These are phyloP conservation scores for Rutstroemia sp. DNA, from an alignment of 2,329 filamentous ascomycete species.

Conservation along the genomic window DNA sequence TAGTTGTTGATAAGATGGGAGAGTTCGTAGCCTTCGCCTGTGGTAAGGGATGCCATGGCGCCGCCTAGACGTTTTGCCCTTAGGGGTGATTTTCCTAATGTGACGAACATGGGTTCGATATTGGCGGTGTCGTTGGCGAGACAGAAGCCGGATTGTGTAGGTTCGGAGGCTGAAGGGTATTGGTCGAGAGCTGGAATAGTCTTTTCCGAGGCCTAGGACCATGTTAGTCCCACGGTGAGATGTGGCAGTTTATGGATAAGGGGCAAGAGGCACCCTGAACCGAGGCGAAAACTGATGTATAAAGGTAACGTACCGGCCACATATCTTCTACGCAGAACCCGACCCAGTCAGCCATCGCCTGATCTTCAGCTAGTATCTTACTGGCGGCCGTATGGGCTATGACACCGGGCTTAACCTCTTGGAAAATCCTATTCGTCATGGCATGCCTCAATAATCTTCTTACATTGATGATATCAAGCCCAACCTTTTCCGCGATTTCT, in stretches of 20 bases:
- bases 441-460: slow-evolving; percentile 46
- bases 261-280: too few species aligned
- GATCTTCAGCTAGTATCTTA: slow-evolving; percentile 41
- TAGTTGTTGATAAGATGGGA: slow-evolving; percentile 46
- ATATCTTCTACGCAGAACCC: slow-evolving; percentile 48
- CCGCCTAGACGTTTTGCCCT: slow-evolving; percentile 44
- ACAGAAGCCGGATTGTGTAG: slow-evolving; percentile 44
- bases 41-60: slow-evolving; percentile 48
- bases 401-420: slow-evolving; percentile 41
- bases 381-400: slow-evolving; percentile 51
- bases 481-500: slow-evolving; percentile 39
- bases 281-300: background rate
- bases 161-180: slow-evolving; percentile 41
- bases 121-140: slow-evolving; percentile 43
- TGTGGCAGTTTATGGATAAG: background rate
- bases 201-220: slow-evolving; percentile 38
- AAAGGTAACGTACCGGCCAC: slow-evolving; percentile 25
- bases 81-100: slow-evolving; percentile 40
- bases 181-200: slow-evolving; percentile 38
- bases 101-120: slow-evolving; percentile 47
- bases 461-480: slow-evolving; percentile 42
- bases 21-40: slow-evolving; percentile 49
- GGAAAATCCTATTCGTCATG: slow-evolving; percentile 51
- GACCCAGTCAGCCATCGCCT: slow-evolving; percentile 44
- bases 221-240: background rate